Percentiles rank a stretch among this genome's conserved stretches.
phyloP scores from a whole-genome alignment of 2,329 filamentous ascomycete species.

The Zymoseptoria tritici region DNA sequence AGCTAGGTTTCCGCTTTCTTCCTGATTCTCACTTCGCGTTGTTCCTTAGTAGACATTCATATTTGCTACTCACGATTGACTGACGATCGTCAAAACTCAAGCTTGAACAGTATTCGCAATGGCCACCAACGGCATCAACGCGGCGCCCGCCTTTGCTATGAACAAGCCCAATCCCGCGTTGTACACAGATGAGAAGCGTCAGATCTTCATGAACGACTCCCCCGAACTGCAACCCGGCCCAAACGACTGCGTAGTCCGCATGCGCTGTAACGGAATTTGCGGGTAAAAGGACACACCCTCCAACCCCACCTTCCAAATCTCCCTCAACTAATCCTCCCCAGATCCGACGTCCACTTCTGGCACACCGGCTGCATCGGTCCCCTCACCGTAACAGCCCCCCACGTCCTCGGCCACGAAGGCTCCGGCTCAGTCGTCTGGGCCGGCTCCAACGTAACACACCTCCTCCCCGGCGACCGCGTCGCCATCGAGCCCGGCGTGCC shows the following conservation, averaged over 20 bases:
- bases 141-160: slow-evolving; percentile 2
- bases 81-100: background rate
- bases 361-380: slow-evolving; percentile 52
- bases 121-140: slow-evolving; percentile 6
- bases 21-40: background rate
- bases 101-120: background rate
- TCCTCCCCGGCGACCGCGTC: slow-evolving; percentile 57
- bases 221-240: slow-evolving; percentile 19
- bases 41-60: background rate
- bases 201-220: slow-evolving; percentile 23
- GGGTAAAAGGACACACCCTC: slow-evolving; percentile 8
- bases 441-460: slow-evolving; percentile 48
- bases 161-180: slow-evolving; percentile 21
- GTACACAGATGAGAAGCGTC: slow-evolving; percentile 23
- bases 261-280: slow-evolving; percentile 26
- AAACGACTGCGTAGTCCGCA: slow-evolving; percentile 23
- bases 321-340: background rate
- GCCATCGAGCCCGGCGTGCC: slow-evolving; percentile 61
- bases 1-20: background rate
- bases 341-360: slow-evolving; percentile 26
- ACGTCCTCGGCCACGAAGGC: slow-evolving; percentile 63
- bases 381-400: slow-evolving; percentile 55
- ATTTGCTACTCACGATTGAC: background rate
- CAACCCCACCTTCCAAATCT: background rate
- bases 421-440: slow-evolving; percentile 56